Evolutionary conservation across 192 early-diverging fungal species (phyloP), one percentile per base, ranked within the genome.

Genomic region (Coemansia sp.): DNA sequence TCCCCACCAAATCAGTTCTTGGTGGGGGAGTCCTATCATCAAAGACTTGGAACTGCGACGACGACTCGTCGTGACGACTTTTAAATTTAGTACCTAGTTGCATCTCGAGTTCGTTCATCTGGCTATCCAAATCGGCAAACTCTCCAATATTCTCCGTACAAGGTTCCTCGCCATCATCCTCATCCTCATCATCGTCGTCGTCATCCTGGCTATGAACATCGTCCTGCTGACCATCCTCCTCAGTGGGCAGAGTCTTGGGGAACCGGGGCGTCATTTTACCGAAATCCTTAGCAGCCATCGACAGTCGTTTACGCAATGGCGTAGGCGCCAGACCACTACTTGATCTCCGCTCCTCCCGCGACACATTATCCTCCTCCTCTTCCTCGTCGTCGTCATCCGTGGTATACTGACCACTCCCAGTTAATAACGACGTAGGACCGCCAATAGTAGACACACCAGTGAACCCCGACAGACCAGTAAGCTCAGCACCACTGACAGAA

Each of bases 71-170:
- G 3, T 57, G 55, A 29, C 55, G 55, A 6, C 20, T 13, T 29
- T 16, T 60, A 47, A 67, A 67, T 55, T 68, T 55, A 13, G 47
- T 27, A 20, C 74, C 69, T 2, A 76, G 75, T 33, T 74, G 62
- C 75, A 77, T 74, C 57, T 82, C 74, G 33, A 82, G 68, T 57
- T 82, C 74, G 49, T 68, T 71, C 80, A 82, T 76, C 38, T 82
- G 80, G 46, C 65, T 69, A 16, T 82, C 80, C 18, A 82, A 36
- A 1, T 74, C 72, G 1, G 52, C 74, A 71, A 82, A 82, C 69
- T 82, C 80, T 27, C 74, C 80, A 52, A 82, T 82, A 33, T 82
- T 82, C 39, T 82, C 74, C 0, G 80, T 82, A 39, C 74, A 75
- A 40, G 80, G 74, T 16, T 82, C 80, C 1, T 76, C 74, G 11